A percentile compares a stretch with the other conserved stretches of the same genome.
phyloP scores from a whole-genome alignment of 225 moss, liverwort and hornwort species.

The Sphagnum tenellum region DNA sequence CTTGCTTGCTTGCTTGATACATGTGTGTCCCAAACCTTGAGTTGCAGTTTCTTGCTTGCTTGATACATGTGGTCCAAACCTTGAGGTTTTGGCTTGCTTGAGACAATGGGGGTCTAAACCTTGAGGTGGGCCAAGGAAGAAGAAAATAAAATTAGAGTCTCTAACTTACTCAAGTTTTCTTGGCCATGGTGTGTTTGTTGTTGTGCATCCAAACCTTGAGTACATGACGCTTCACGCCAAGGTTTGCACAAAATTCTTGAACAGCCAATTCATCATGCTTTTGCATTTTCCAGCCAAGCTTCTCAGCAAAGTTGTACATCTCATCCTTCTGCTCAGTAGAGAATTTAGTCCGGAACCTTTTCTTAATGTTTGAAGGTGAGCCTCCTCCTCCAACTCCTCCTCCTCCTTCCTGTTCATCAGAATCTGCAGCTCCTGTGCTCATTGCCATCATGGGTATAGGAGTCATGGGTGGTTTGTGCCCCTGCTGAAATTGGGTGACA shows the following conservation, averaged over 20 bases:
- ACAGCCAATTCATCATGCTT: slow-evolving; percentile 96
- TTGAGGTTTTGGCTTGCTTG: too few relatives aligned
- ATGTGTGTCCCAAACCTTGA: too few relatives aligned
- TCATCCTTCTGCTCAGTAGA: slow-evolving; percentile 94
- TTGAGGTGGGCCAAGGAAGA: too few relatives aligned
- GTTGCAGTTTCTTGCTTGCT: too few relatives aligned
- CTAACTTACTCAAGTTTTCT: slow-evolving; percentile 43
- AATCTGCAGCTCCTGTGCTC: slow-evolving; percentile 83
- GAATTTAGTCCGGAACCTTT: slow-evolving; percentile 98
- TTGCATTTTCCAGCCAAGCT: slow-evolving; percentile 97
- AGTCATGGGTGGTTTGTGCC: slow-evolving; percentile 24
- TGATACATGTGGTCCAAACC: too few relatives aligned
- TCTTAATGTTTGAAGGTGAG: slow-evolving; percentile 83
- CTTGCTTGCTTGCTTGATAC: too few relatives aligned
- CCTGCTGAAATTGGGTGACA: background rate
- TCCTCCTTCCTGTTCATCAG: slow-evolving; percentile 64
- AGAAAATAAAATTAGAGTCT: background rate
- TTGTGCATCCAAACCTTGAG: slow-evolving; percentile 99
- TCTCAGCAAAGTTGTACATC: slow-evolving; percentile 97
- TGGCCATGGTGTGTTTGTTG: slow-evolving; percentile 99
- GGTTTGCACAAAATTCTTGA: slow-evolving; percentile 84
- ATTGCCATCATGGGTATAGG: slow-evolving; percentile 61
- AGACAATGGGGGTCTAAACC: too few relatives aligned
- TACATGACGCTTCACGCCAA: slow-evolving; percentile 92
- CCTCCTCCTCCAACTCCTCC: slow-evolving; percentile 7